Evolutionary conservation across 164 flowering plant genomes (phyloP), one percentile per base, ranked within the genome.

Genomic region (Piper longum): DNA sequence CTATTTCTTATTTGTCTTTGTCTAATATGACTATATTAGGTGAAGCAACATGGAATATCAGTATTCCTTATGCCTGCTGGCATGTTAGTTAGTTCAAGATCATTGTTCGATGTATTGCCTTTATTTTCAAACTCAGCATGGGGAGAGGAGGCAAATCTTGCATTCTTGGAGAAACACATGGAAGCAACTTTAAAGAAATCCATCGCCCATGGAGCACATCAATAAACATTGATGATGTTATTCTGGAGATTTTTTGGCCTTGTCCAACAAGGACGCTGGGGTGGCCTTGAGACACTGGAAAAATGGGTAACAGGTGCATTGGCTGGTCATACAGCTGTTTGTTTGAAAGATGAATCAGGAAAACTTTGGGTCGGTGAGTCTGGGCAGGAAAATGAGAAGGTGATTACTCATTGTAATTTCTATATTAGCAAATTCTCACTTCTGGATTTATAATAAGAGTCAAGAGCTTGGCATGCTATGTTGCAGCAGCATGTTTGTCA

Each of bases 251-350:
- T 91, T 95, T 66, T 77, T 95, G 66, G 99, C 98, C 4, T 76
- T 91, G 41, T 91, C 98, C 43, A 95, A 91, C 96, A 98, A 68
- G 99, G 99, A 41, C 83, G 96, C 55, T 91, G 99, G 99, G 99
- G 99, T 70, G 99, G 96, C 43, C 91, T 95, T 81, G 99, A 95
- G 78, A 87, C 99, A 44, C 78, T 95, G 60, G 99, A 95, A 73
- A 95, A 95, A 74, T 95, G 99, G 99, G 99, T 95, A 54, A 95
- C 98, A 3, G 99, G 99, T 54, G 95, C 99, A 41, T 95, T 87
- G 82, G 99, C 98, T 70, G 99, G 99, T 60, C 98, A 95, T 54
- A 89, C 99, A 43, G 93, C 99, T 0, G 99, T 95, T 69, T 95
- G 99, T 73, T 69, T 95, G 74, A 95, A 87, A 77, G 99, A 95